Conservation (phyloP, 192 early-diverging fungal genomes). For the Coemansia biformis region DNA sequence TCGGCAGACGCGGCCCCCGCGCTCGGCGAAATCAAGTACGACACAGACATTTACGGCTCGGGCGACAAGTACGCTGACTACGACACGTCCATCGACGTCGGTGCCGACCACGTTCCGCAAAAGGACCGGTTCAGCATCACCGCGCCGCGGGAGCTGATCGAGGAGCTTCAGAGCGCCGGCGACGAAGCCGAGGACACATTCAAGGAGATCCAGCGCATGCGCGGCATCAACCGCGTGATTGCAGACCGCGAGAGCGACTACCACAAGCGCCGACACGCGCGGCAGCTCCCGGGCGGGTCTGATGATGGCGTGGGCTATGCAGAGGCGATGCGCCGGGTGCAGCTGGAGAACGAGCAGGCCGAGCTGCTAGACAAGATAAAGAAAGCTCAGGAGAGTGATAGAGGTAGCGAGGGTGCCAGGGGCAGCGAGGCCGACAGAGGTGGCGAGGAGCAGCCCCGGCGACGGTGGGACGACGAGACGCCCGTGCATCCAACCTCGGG, state of each 20-base stretch:
- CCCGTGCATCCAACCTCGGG: slow-evolving; percentile 49
- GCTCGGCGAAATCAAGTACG: slow-evolving; percentile 48
- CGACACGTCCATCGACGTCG: slow-evolving; percentile 53
- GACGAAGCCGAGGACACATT: slow-evolving; percentile 60
- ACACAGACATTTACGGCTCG: slow-evolving; percentile 67
- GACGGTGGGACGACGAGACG: slow-evolving; percentile 84
- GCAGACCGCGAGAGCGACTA: slow-evolving; percentile 86
- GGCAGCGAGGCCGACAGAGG: slow-evolving; percentile 25
- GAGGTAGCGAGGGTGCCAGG: slow-evolving; percentile 53
- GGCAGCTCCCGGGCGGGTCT: slow-evolving; percentile 77
- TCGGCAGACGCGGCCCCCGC: not conserved
- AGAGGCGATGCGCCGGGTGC: slow-evolving; percentile 80
- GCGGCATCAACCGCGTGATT: slow-evolving; percentile 56
- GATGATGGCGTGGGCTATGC: slow-evolving; percentile 65
- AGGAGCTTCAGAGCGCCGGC: slow-evolving; percentile 56
- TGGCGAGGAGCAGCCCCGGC: slow-evolving; percentile 55
- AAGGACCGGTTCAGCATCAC: slow-evolving; percentile 60
- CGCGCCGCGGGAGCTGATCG: slow-evolving; percentile 70
- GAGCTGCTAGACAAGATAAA: slow-evolving; percentile 64
- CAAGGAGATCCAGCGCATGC: slow-evolving; percentile 48
- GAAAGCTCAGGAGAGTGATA: slow-evolving; percentile 58
- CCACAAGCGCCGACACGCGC: slow-evolving; percentile 68
- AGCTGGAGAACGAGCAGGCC: slow-evolving; percentile 78
- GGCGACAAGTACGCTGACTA: slow-evolving; percentile 67
- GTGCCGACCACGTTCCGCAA: slow-evolving; percentile 37